Evolutionary conservation across 1,284 basidiomycete species (phyloP).

Genomic region (Schizophyllum commune): DNA sequence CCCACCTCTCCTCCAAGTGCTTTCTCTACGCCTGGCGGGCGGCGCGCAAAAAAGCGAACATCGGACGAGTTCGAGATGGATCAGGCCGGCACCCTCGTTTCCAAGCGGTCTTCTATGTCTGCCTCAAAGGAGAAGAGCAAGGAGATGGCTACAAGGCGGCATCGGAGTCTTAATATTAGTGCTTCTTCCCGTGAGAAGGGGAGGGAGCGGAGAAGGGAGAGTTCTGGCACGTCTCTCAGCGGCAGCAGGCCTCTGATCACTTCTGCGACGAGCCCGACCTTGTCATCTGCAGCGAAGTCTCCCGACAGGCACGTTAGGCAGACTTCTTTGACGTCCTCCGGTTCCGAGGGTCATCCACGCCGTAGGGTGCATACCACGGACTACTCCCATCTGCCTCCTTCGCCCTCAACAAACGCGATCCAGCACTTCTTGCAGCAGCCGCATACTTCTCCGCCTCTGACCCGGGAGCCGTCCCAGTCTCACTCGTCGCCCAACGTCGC

Average conservation of each 20-base stretch:
- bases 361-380: conserved; percentile 64
- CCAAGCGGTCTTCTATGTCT: conserved; percentile 35
- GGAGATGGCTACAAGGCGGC: conserved; percentile 49
- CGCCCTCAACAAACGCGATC: conserved; percentile 79
- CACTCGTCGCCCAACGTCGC: conserved; percentile 63
- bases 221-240: conserved; percentile 40
- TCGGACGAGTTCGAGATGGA: conserved; percentile 81
- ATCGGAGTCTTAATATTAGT: conserved; percentile 61
- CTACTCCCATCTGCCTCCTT: conserved; percentile 84
- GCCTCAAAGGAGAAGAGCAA: conserved; percentile 35
- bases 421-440: conserved; percentile 71
- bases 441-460: conserved; percentile 32
- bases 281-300: conserved; percentile 16
- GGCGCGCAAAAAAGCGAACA: conserved; percentile 65
- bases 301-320: conserved; percentile 55
- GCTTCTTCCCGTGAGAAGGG: conserved; percentile 40
- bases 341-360: conserved; percentile 50
- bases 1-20: conserved; percentile 50
- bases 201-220: conserved; percentile 65
- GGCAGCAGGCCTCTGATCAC: conserved; percentile 24
- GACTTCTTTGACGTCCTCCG: conserved; percentile 58
- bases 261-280: conserved; percentile 17
- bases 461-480: conserved; percentile 26
- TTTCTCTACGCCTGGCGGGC: conserved; percentile 39
- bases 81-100: conserved; percentile 50